Conservation (phyloP, 2,329 filamentous ascomycete genomes). For the Diplodia intermedia region DNA sequence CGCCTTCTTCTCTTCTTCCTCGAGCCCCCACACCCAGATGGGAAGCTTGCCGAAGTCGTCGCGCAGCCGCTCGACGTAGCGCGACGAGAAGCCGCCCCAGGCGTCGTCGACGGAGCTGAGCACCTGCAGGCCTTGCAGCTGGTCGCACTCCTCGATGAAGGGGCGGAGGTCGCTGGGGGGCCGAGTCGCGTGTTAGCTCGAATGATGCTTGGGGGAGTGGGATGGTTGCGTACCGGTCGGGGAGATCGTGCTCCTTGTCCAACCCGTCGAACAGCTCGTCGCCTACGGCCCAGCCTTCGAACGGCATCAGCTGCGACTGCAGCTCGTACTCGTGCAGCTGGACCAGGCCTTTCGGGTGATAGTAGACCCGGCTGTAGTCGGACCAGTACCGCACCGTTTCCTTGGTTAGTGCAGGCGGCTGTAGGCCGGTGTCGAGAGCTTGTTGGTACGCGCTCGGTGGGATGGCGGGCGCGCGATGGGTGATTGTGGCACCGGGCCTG, state of each 20-base stretch:
- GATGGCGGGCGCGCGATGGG: slow-evolving; percentile 68
- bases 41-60: slow-evolving; percentile 82
- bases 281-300: slow-evolving; percentile 68
- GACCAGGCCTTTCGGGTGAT: slow-evolving; percentile 84
- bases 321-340: slow-evolving; percentile 89
- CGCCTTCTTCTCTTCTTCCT: slow-evolving; percentile 58
- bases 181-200: background rate
- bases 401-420: slow-evolving; percentile 68
- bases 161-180: slow-evolving; percentile 70
- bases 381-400: slow-evolving; percentile 92
- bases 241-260: slow-evolving; percentile 74
- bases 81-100: slow-evolving; percentile 56
- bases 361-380: slow-evolving; percentile 92
- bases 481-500: slow-evolving; percentile 67
- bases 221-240: slow-evolving; percentile 66
- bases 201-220: too few species aligned
- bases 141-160: slow-evolving; percentile 92
- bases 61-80: slow-evolving; percentile 68
- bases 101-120: slow-evolving; percentile 61
- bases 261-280: slow-evolving; percentile 51
- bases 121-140: slow-evolving; percentile 83
- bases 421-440: slow-evolving; percentile 74
- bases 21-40: slow-evolving; percentile 86
- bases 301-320: slow-evolving; percentile 79
- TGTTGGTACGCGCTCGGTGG: slow-evolving; percentile 76